Conservation (phyloP, 2,329 filamentous ascomycete genomes). For the Penicillium sp. region DNA sequence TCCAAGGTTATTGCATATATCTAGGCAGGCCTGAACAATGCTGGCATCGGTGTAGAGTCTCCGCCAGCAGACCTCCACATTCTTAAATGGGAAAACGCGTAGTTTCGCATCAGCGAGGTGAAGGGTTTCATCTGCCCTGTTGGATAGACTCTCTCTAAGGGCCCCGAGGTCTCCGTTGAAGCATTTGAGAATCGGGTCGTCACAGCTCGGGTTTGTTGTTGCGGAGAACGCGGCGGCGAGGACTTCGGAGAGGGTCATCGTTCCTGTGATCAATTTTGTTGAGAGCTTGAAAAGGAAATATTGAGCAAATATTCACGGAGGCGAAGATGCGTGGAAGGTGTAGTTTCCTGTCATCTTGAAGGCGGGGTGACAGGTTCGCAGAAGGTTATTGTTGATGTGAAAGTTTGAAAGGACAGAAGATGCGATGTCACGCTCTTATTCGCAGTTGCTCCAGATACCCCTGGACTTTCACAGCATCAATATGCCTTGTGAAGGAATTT, state of each 20-base stretch:
- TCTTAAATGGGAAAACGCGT: slow-evolving; percentile 60
- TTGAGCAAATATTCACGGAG: not conserved
- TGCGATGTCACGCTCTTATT: not conserved
- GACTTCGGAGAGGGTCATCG: slow-evolving; percentile 28
- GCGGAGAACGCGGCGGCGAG: slow-evolving; percentile 32
- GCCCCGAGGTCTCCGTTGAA: slow-evolving; percentile 30
- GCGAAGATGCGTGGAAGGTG: not conserved
- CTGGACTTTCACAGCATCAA: not conserved
- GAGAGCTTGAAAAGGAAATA: not conserved
- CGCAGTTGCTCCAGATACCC: not conserved
- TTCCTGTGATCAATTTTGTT: slow-evolving; percentile 1
- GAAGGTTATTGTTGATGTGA: not conserved
- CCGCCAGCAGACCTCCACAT: slow-evolving; percentile 62
- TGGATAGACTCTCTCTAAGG: slow-evolving; percentile 32
- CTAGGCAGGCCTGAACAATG: slow-evolving; percentile 50
- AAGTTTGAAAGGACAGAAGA: not conserved
- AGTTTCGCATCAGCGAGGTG: slow-evolving; percentile 58
- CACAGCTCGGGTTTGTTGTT: slow-evolving; percentile 32
- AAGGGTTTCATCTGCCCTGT: slow-evolving; percentile 48
- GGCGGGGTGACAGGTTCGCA: not conserved
- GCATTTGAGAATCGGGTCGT: slow-evolving; percentile 46
- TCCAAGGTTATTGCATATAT: slow-evolving; percentile 33
- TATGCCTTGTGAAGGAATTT: too few species aligned
- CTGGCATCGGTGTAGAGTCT: slow-evolving; percentile 63
- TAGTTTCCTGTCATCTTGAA: slow-evolving; percentile 7